Conservation (phyloP, 345 rosid species). For the Conringia planisiliqua region DNA sequence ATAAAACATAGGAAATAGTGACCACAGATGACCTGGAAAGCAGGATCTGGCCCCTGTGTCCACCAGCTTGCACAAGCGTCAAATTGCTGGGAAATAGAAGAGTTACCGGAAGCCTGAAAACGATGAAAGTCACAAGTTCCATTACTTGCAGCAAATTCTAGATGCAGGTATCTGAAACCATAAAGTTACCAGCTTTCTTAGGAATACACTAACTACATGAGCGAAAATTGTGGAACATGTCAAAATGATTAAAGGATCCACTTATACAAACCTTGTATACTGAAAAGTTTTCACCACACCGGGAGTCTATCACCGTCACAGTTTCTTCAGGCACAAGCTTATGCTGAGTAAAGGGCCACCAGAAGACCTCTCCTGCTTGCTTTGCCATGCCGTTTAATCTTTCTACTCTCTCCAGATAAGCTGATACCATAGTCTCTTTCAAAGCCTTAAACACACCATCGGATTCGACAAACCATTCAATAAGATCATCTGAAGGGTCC, state of each 20-base stretch:
- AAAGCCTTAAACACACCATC: slow-evolving; percentile 48
- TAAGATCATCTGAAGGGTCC: slow-evolving; percentile 76
- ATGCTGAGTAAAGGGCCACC: slow-evolving; percentile 99
- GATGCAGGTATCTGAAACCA: background rate
- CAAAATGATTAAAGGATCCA: background rate
- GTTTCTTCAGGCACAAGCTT: slow-evolving; percentile 56
- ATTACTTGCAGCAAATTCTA: slow-evolving; percentile 2
- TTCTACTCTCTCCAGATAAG: slow-evolving; percentile 57
- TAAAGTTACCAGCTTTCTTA: background rate
- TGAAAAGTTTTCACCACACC: slow-evolving; percentile 86
- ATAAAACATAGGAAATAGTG: slow-evolving; percentile 1
- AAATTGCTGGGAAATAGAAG: slow-evolving; percentile 64
- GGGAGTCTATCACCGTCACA: slow-evolving; percentile 88
- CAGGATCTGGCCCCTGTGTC: slow-evolving; percentile 97
- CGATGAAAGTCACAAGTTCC: background rate
- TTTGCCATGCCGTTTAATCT: slow-evolving; percentile 63
- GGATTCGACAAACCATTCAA: slow-evolving; percentile 77
- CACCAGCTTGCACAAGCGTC: slow-evolving; percentile 99
- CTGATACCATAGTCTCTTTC: slow-evolving; percentile 54
- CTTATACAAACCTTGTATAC: slow-evolving; percentile 65
- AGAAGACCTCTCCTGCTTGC: slow-evolving; percentile 68
- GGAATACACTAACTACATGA: background rate
- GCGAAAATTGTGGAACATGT: too few relatives aligned
- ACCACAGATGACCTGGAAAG: slow-evolving; percentile 70
- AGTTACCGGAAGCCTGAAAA: slow-evolving; percentile 42